Conservation (phyloP, 2,329 filamentous ascomycete species). For the Alternaria postmessia region DNA sequence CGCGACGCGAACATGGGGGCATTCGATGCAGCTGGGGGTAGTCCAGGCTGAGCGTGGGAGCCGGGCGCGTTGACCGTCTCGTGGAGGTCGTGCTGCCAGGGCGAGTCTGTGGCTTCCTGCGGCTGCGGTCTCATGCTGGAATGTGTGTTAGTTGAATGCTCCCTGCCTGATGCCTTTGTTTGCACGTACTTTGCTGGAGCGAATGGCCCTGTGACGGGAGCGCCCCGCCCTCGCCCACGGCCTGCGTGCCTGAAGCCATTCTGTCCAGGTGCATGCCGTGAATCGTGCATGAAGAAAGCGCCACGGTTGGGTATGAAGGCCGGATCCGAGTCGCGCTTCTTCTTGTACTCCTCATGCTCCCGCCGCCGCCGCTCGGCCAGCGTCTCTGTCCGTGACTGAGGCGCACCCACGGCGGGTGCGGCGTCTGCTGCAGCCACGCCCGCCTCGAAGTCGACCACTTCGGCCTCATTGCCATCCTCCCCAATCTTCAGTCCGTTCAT, state of each 20-base stretch:
- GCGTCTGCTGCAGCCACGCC: slow-evolving; percentile 42
- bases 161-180: not conserved
- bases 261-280: slow-evolving; percentile 76
- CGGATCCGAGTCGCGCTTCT: slow-evolving; percentile 86
- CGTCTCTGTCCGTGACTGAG: slow-evolving; percentile 58
- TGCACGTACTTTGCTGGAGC: slow-evolving; percentile 68
- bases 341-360: slow-evolving; percentile 91
- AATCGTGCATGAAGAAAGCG: slow-evolving; percentile 97
- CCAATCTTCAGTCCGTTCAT: slow-evolving; percentile 64
- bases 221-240: slow-evolving; percentile 64
- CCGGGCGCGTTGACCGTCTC: slow-evolving; percentile 64
- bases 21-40: slow-evolving; percentile 25
- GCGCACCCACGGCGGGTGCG: slow-evolving; percentile 51
- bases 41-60: slow-evolving; percentile 35
- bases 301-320: slow-evolving; percentile 94
- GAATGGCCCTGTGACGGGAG: slow-evolving; percentile 62
- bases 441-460: slow-evolving; percentile 63
- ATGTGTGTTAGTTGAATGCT: slow-evolving; percentile 34
- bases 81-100: slow-evolving; percentile 96
- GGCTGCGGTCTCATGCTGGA: slow-evolving; percentile 53
- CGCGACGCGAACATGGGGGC: slow-evolving; percentile 32
- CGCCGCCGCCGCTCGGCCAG: slow-evolving; percentile 75
- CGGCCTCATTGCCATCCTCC: slow-evolving; percentile 51
- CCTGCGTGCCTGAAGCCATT: slow-evolving; percentile 79
- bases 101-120: slow-evolving; percentile 69